Conservation (phyloP, 1,284 basidiomycete genomes). For the Ustilago sp. region DNA sequence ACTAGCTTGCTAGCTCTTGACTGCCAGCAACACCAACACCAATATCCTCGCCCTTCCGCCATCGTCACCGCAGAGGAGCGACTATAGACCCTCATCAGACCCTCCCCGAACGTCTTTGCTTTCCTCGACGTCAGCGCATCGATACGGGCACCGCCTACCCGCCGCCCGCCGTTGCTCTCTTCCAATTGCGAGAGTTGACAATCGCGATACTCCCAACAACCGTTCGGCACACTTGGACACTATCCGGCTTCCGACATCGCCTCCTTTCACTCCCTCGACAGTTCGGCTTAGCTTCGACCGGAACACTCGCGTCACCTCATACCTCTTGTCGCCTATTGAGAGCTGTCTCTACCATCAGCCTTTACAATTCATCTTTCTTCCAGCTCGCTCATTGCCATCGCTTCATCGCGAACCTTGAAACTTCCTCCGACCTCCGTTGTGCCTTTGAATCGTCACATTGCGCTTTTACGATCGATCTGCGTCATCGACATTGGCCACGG, state of each 20-base stretch:
- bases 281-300: not conserved
- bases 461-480: conserved; percentile 27
- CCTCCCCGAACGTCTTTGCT: not conserved
- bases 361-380: not conserved
- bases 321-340: not conserved
- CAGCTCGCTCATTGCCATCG: not conserved
- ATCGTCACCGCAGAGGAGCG: not conserved
- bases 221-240: conserved; percentile 1
- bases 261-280: not conserved
- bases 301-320: not conserved
- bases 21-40: not conserved
- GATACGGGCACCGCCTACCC: not conserved
- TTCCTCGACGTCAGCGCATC: not conserved
- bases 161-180: not conserved
- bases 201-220: conserved; percentile 4
- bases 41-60: not conserved
- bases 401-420: not conserved
- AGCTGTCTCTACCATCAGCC: not conserved
- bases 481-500: not conserved
- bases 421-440: not conserved
- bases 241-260: not conserved
- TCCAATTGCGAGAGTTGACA: not conserved
- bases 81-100: not conserved
- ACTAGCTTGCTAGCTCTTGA: conserved; percentile 2
- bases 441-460: conserved; percentile 3